A percentile compares a stretch with the other conserved stretches of the same genome.
Evolutionary conservation across 495 filamentous ascomycete genomes (phyloP).

Genomic region (Amphirosellinia nigrospora): DNA sequence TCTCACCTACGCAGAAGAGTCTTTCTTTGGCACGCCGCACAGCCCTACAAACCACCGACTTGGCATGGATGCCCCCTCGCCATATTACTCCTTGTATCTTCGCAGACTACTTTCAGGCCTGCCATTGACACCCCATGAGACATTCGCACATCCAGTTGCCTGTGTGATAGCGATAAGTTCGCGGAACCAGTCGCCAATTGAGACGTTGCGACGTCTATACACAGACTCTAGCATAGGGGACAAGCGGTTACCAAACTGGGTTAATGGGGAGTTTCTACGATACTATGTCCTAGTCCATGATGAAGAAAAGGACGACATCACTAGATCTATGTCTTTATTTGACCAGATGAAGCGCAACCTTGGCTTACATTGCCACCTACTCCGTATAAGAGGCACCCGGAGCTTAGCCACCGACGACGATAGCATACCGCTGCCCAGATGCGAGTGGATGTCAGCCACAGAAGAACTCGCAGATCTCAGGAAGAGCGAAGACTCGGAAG

Average conservation of each 20-base stretch:
- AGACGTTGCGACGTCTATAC: conserved; percentile 83
- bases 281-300: conserved; percentile 99
- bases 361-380: conserved; percentile 91
- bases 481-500: conserved; percentile 61
- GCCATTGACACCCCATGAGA: conserved; percentile 81
- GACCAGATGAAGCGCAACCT: conserved; percentile 99
- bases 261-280: conserved; percentile 85
- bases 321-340: conserved; percentile 84
- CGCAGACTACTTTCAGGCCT: conserved; percentile 81
- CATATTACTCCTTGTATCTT: conserved; percentile 82
- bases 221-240: conserved; percentile 72
- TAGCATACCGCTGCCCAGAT: conserved; percentile 75
- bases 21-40: conserved; percentile 47
- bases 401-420: conserved; percentile 94
- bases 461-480: conserved; percentile 81
- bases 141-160: conserved; percentile 94
- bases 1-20: conserved; percentile 58
- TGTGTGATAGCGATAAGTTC: conserved; percentile 95
- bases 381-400: conserved; percentile 81
- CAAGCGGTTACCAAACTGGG: conserved; percentile 74
- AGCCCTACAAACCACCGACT: conserved; percentile 45
- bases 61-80: conserved; percentile 54
- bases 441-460: conserved; percentile 86
- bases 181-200: conserved; percentile 77
- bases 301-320: conserved; percentile 90